These are phyloP conservation scores for Casuarina cunninghamiana DNA, from an alignment of 306 rosid species.

Conservation along the genomic window DNA sequence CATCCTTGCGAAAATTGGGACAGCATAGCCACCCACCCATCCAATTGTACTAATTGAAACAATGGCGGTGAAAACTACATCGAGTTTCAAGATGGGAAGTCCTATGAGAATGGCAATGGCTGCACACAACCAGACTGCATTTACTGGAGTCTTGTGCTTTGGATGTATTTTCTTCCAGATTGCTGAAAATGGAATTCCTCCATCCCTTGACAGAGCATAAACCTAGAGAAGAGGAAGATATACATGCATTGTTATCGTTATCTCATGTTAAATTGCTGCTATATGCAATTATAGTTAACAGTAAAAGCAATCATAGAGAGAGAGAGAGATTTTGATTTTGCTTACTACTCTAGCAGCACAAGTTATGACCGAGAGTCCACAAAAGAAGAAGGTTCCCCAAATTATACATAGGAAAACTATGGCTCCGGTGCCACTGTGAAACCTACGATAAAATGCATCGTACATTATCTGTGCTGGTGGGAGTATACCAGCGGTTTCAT, in stretches of 20 bases:
- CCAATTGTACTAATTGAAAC: conserved; percentile 1
- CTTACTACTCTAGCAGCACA: conserved; percentile 8
- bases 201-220: conserved; percentile 11
- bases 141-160: background rate
- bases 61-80: conserved; percentile 5
- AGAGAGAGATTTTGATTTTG: background rate
- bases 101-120: background rate
- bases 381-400: conserved; percentile 11
- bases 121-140: conserved; percentile 6
- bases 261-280: background rate
- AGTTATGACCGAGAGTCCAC: background rate
- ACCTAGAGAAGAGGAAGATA: background rate
- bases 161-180: background rate
- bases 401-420: conserved; percentile 2
- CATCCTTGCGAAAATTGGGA: conserved; percentile 6
- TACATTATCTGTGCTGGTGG: conserved; percentile 6
- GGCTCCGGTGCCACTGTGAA: conserved; percentile 10
- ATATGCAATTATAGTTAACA: too few species aligned
- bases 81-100: conserved; percentile 11
- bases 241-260: background rate
- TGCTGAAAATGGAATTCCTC: conserved; percentile 4
- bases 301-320: too few species aligned
- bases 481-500: conserved; percentile 5
- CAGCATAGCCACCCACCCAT: conserved; percentile 11
- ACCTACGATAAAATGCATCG: conserved; percentile 2